These are phyloP conservation scores for Trifolium dubium DNA, from an alignment of 306 rosid genomes.

Conservation along the genomic window DNA sequence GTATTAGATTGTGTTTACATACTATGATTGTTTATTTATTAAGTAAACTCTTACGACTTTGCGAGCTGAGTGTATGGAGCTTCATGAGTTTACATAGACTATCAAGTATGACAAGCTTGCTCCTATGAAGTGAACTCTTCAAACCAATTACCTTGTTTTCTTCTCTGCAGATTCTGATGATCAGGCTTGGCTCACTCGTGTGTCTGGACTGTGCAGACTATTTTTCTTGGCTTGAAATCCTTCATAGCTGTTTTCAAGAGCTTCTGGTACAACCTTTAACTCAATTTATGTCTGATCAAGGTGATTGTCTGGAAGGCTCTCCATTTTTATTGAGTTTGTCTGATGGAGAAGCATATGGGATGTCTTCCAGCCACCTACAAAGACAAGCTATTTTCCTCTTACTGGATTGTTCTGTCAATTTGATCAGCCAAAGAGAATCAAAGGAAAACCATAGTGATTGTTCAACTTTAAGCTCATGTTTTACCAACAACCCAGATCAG, in stretches of 20 bases:
- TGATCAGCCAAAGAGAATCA: slow-evolving; percentile 51
- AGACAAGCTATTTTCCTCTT: slow-evolving; percentile 78
- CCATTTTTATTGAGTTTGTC: slow-evolving; percentile 68
- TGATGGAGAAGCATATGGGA: slow-evolving; percentile 53
- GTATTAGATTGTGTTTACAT: background rate
- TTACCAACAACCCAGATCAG: slow-evolving; percentile 38
- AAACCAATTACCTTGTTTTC: slow-evolving; percentile 8
- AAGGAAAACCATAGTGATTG: slow-evolving; percentile 45
- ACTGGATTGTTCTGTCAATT: slow-evolving; percentile 62
- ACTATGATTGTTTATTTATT: background rate
- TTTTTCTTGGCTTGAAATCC: slow-evolving; percentile 77
- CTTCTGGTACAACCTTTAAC: slow-evolving; percentile 55
- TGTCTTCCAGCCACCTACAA: slow-evolving; percentile 63
- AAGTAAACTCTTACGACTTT: background rate
- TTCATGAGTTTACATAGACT: background rate
- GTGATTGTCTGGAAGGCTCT: slow-evolving; percentile 77
- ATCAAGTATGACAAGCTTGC: background rate
- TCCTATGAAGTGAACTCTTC: slow-evolving; percentile 17
- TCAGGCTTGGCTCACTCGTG: slow-evolving; percentile 65
- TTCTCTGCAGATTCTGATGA: slow-evolving; percentile 71
- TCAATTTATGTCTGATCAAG: slow-evolving; percentile 47
- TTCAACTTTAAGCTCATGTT: slow-evolving; percentile 49
- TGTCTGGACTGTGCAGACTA: slow-evolving; percentile 48
- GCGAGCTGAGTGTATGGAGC: background rate
- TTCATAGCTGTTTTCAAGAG: slow-evolving; percentile 62